Evolutionary conservation across 371 early-diverging fungal genomes (phyloP), one percentile per base, ranked within the genome.

Genomic region (Paraphysoderma sedebokerense): DNA sequence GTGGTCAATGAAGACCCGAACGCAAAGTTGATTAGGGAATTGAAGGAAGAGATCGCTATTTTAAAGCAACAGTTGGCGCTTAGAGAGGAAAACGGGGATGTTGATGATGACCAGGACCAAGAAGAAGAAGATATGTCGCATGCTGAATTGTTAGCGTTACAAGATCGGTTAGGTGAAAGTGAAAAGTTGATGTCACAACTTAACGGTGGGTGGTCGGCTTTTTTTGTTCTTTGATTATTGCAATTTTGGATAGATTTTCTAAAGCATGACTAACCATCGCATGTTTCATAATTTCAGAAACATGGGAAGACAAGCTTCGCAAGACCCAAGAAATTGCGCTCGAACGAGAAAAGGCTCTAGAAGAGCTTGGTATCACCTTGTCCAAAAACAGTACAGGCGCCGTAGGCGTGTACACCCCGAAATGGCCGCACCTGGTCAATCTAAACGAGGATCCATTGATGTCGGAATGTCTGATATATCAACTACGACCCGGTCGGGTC

Each of bases 1-100:
- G 72, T 84, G 5, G 82, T 95, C 32, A 95, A 95, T 55, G 90
- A 90, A 59, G 87, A 88, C 52, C 83, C 87, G 5, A 81, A 81
- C 44, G 87, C 77, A 27, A 79, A 72, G 53, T 55, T 87, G n/a
- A 81, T 92, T 39, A 73, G 85, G 30, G 85, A 87, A 50, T 75
- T 92, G 34, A 80, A 87, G 55, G 81, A 82, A 30, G 92, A 93
- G 54, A 64, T 92, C 0, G 70, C 65, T 19, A 58, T 69, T 20
- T 66, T 93, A 23, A 76, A 81, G 11, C 68, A 63, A 27, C 62
- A 74, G 39, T 53, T 89, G 34, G 69, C 62, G 20, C 60, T 66
- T 3, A 77, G 78, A 40, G 82, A 79, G 28, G 72, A 56, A 6
- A 32, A 38, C 5, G 31, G 12, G 26, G 17, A 9, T 7, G 37